Base-by-base conservation (phyloP, 345 rosid genomes). In the Citrus inodora region DNA sequence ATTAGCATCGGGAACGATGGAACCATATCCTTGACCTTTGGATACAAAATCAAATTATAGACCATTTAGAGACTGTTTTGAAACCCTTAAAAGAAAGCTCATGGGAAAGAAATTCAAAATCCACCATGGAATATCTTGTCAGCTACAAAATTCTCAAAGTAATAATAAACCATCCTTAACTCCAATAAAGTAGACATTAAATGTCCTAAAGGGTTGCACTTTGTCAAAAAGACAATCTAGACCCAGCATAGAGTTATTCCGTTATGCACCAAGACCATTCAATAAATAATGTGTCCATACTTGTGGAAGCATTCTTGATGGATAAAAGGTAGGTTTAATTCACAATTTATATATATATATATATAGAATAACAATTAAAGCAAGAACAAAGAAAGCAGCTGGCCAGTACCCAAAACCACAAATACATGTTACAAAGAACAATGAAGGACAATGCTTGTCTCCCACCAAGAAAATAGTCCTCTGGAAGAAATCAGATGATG, bases 1-100 rank as follows among this genome's bases (percentile, higher is more conserved):
- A 48, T 85, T 90, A 82, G 98, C 91, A 85, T 96, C 94, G 37
- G 99, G 99, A 80, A 94, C 78, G 35, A 92, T 63, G 63, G 97
- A 96, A 71, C 91, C 95, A 87, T 94, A 96, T 71, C 99, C 99
- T 81, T 67, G 83, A 72, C 90, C 93, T 90, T 85, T 59, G 78
- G 32, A 73, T 10, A 76, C 24, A 60, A 82, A 78, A n/a, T 16
- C 64, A 55, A 19, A 63, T 30, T 6, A 79, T 37, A 66, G 24
- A 70, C 11, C 46, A 21, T 46, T 30, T 73, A 38, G 68, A 19
- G 27, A 79, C 70, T 81, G 30, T 30, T 46, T n/a, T 76, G 71
- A 79, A 69, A 61, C 77, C 59, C 19, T 38, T 16, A 24, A 19
- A 38, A 62, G 2, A 25, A 25, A 53, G 56, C 32, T 25, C n/a